These are phyloP conservation scores for Paecilomyces formosus DNA, from an alignment of 2,329 filamentous ascomycete species.

Conservation along the genomic window DNA sequence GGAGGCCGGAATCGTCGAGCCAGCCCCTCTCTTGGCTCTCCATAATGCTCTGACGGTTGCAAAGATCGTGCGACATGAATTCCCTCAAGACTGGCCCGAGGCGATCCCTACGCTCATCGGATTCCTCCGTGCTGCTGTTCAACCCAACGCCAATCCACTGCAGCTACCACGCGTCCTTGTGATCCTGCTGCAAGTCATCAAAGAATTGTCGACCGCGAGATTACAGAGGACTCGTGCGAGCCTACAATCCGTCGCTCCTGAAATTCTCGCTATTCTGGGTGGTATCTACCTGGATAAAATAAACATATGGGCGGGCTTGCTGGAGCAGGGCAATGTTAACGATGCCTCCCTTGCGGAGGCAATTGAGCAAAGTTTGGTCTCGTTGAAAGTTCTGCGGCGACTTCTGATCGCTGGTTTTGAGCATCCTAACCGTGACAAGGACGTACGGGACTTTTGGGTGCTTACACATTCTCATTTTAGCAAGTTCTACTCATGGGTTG, in stretches of 20 bases:
- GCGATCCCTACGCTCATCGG: conserved; percentile 49
- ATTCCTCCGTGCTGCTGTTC: conserved; percentile 52
- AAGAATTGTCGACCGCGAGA: conserved; percentile 78
- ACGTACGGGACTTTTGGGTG: conserved; percentile 73
- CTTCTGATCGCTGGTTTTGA: conserved; percentile 78
- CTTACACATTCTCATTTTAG: conserved; percentile 70
- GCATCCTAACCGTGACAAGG: conserved; percentile 67
- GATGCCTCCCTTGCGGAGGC: conserved; percentile 53
- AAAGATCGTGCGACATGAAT: conserved; percentile 85
- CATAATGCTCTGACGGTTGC: conserved; percentile 84
- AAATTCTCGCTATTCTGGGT: conserved; percentile 72
- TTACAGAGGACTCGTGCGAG: conserved; percentile 67
- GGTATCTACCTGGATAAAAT: conserved; percentile 72
- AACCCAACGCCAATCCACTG: conserved; percentile 50
- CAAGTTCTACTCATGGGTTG: conserved; percentile 61
- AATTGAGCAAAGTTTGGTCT: conserved; percentile 69
- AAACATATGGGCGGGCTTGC: conserved; percentile 57
- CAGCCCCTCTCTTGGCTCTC: conserved; percentile 65
- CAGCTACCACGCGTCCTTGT: conserved; percentile 66
- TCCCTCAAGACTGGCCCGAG: conserved; percentile 68
- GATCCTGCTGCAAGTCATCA: conserved; percentile 77
- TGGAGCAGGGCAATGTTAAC: conserved; percentile 52
- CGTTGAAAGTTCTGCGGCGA: conserved; percentile 72
- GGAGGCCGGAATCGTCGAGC: conserved; percentile 69
- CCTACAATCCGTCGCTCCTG: conserved; percentile 70